A percentile compares a stretch with the other conserved stretches of the same genome.
Evolutionary conservation across 371 early-diverging fungal genomes (phyloP).

Genomic region (Dinochytrium kinnereticum): DNA sequence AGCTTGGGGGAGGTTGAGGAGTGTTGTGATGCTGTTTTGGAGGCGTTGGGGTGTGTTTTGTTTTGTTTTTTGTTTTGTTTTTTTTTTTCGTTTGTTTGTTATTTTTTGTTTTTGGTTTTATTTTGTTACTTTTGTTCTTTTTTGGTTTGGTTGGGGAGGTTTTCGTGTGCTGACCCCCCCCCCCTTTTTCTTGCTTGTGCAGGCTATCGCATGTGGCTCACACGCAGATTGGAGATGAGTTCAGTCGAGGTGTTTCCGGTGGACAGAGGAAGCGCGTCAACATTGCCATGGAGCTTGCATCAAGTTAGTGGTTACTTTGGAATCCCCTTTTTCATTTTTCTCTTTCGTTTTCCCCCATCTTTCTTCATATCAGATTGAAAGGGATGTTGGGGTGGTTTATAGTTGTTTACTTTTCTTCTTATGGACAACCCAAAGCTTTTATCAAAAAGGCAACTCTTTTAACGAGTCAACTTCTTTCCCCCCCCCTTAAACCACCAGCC

Average conservation of each 20-base stretch:
- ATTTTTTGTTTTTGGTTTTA: not conserved
- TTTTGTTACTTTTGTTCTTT: too few species aligned
- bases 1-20: constrained; percentile 54
- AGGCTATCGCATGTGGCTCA: constrained; percentile 65
- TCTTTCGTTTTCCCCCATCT: not conserved
- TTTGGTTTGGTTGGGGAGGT: too few species aligned
- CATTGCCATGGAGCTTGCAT: constrained; percentile 86
- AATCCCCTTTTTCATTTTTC: not conserved
- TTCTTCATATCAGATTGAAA: not conserved
- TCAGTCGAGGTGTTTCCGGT: constrained; percentile 73
- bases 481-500: constrained; percentile 22
- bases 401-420: too few species aligned
- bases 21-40: constrained; percentile 38
- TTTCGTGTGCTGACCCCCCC: too few species aligned
- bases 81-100: not conserved
- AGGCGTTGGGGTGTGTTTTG: constrained; percentile 6
- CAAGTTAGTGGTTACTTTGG: not conserved
- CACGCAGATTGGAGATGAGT: constrained; percentile 80
- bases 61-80: not conserved
- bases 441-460: too few species aligned
- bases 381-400: too few species aligned
- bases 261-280: constrained; percentile 86
- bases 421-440: too few species aligned
- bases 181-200: too few species aligned
- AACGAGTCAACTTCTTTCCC: too few species aligned